Evolutionary conservation across 192 early-diverging fungal species (phyloP), one percentile per base, ranked within the genome.

Genomic region (Umbelopsis ramanniana): DNA sequence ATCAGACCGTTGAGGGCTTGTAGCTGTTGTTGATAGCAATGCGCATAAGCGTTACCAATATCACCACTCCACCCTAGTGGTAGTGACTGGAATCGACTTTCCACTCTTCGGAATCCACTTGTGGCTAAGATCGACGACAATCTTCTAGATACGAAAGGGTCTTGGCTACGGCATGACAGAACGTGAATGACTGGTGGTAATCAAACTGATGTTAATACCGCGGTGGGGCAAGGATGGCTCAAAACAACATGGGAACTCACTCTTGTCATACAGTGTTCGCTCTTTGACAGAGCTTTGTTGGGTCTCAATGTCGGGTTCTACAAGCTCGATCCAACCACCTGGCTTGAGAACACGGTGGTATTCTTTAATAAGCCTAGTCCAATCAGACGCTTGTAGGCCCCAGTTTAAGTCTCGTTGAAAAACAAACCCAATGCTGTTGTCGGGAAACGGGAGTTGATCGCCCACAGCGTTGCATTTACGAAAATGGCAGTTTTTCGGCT

Each of bases 291-390:
- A 29, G 43, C 72, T 74, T 33, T 46, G 70, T 52, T 79, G 71
- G 7, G 73, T 70, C 50, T 79, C 77, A 52, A 79, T 43, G 46
- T 79, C 72, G 33, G 74, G 66, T 54, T 87, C 82, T 46, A 85
- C 74, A 1, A 84, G 75, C 54, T 88, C 84, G 1, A 88, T 50
- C 68, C 74, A 84, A 0, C 86, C 86, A 69, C 83, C 86, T 46
- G 86, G 86, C 55, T 84, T 84, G 23, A 85, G 52, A n/a, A 88
- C 82, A 19, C 86, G 77, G 5, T 76, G 48, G 17, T 82, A 74
- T 69, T 87, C 77, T 52, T 75, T 68, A 17, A 79, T 50, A 22
- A 82, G 45, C 0, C 52, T 74, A 38, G 46, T 54, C 80, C 80
- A 82, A 22, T 69, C 70, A 6, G 70, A 69, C 12, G 71, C 35